phyloP scores from a whole-genome alignment of 1,284 basidiomycete species.

The Trichosporon coremiiforme region DNA sequence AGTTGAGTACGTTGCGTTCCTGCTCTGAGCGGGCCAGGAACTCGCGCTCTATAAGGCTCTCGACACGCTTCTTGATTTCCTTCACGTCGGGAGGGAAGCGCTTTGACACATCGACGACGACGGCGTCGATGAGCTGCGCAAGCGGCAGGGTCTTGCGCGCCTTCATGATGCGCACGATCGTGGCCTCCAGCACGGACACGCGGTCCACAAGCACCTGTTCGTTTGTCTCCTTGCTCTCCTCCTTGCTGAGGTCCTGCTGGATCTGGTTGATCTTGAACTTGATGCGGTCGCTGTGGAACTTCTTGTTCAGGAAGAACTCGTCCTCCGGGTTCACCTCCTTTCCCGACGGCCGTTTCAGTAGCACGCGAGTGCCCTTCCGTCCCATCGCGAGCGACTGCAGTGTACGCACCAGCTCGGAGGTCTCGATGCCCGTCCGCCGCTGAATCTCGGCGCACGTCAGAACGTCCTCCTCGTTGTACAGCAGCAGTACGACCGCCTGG shows the following conservation, averaged over 20 bases:
- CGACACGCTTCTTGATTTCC: conserved; percentile 81
- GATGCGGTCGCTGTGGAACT: conserved; percentile 75
- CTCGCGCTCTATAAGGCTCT: conserved; percentile 78
- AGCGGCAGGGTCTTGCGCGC: conserved; percentile 79
- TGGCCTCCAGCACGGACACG: conserved; percentile 82
- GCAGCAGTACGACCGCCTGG: conserved; percentile 81
- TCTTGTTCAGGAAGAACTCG: conserved; percentile 77
- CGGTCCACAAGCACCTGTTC: conserved; percentile 83
- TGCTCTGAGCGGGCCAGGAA: conserved; percentile 64
- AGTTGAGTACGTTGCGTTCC: conserved; percentile 70
- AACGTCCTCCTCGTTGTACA: conserved; percentile 73
- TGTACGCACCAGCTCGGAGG: conserved; percentile 73
- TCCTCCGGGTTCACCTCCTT: conserved; percentile 78
- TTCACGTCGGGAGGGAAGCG: conserved; percentile 59
- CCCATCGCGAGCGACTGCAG: conserved; percentile 91
- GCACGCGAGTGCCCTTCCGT: conserved; percentile 73
- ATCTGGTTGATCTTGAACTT: conserved; percentile 95
- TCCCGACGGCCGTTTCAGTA: conserved; percentile 77
- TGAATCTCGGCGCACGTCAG: conserved; percentile 71
- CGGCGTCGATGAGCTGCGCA: conserved; percentile 65
- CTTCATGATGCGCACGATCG: conserved; percentile 95
- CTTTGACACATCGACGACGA: conserved; percentile 67
- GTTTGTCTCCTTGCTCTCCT: conserved; percentile 83
- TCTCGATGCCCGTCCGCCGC: conserved; percentile 72
- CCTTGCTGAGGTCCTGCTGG: conserved; percentile 83